These are phyloP conservation scores for Fonsecaea erecta DNA, from an alignment of 2,329 filamentous ascomycete species.

Conservation along the genomic window DNA sequence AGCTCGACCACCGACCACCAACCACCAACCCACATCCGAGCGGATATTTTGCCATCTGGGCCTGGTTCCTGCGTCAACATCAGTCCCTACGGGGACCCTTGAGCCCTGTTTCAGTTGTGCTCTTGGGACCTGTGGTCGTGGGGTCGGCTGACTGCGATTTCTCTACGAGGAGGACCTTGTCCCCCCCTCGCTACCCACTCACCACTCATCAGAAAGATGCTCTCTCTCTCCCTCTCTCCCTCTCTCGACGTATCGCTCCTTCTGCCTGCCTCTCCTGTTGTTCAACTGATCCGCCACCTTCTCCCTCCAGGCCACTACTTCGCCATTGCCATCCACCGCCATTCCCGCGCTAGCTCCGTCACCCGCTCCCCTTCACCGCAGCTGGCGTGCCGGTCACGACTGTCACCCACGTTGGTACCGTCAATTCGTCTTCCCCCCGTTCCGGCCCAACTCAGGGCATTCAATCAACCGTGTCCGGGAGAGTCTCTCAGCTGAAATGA, in stretches of 20 bases:
- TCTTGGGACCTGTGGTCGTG: neutral
- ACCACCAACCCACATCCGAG: neutral
- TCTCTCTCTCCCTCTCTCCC: too few species aligned
- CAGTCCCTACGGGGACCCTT: neutral
- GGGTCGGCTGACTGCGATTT: neutral
- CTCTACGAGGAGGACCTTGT: neutral
- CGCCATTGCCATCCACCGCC: neutral
- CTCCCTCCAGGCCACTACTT: neutral
- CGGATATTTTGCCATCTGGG: conserved; percentile 7
- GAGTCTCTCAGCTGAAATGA: conserved; percentile 11
- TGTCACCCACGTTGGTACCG: neutral
- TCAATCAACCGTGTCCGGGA: conserved; percentile 8
- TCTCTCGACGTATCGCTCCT: neutral
- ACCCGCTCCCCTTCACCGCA: neutral
- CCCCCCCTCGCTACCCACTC: neutral
- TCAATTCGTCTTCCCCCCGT: conserved; percentile 1
- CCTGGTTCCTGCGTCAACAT: conserved; percentile 14
- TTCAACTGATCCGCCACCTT: neutral
- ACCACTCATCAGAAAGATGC: neutral
- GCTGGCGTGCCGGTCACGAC: neutral
- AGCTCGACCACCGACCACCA: neutral
- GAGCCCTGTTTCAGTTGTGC: neutral
- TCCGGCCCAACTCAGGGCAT: conserved; percentile 12
- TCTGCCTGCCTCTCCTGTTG: neutral
- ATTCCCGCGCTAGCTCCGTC: conserved; percentile 2